Percentiles rank a stretch among this genome's conserved stretches.
Conservation (phyloP, 768 basidiomycete genomes). For the Mycena belliarum region DNA sequence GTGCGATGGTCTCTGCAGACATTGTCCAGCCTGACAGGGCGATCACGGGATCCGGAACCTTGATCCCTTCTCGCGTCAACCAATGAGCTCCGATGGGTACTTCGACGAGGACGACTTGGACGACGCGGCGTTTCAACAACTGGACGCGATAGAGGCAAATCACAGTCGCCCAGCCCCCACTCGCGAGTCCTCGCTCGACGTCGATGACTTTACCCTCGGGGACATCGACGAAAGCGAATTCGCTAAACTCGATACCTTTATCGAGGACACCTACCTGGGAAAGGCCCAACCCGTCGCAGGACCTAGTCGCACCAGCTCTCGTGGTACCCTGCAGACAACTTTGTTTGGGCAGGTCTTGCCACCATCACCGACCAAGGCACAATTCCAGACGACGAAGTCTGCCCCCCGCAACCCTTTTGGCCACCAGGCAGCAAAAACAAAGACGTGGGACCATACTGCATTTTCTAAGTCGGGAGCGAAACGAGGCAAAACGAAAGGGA, state of each 20-base stretch:
- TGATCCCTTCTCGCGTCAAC: background rate
- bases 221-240: constrained; percentile 61
- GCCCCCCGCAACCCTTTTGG: constrained; percentile 47
- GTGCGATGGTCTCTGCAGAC: constrained; percentile 65
- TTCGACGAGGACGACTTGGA: constrained; percentile 69
- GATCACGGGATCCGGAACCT: constrained; percentile 11
- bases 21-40: too few species aligned
- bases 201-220: constrained; percentile 47
- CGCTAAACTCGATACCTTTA: constrained; percentile 52
- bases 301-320: constrained; percentile 38
- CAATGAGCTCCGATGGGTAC: constrained; percentile 79
- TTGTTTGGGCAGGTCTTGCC: constrained; percentile 62
- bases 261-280: constrained; percentile 47
- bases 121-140: constrained; percentile 55
- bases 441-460: constrained; percentile 89
- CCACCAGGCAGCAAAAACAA: constrained; percentile 63
- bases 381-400: constrained; percentile 46
- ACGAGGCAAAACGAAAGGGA: constrained; percentile 53
- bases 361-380: constrained; percentile 33
- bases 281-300: constrained; percentile 44
- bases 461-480: constrained; percentile 81
- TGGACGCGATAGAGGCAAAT: constrained; percentile 73
- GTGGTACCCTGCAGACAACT: constrained; percentile 58
- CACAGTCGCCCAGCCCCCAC: constrained; percentile 30
- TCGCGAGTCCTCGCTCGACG: constrained; percentile 32